Evolutionary conservation across 257 asterid genomes (phyloP), one percentile per base, ranked within the genome.

Genomic region (Anisodus tanguticus): DNA sequence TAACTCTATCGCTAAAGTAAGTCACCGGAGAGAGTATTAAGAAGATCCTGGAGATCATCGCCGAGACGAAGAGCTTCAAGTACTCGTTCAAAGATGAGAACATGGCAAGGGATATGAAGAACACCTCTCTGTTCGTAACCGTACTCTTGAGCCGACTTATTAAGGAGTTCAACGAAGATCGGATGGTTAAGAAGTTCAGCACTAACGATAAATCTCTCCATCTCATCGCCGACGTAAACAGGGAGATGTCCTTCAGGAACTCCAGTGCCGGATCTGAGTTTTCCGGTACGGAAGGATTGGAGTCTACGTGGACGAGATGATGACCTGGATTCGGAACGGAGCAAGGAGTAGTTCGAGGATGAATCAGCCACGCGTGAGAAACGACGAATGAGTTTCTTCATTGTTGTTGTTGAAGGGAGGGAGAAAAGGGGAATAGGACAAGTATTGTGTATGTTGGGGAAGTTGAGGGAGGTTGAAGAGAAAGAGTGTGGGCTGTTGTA

Each of bases 171-270:
- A 35, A 91, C 91, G 79, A 95, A 95, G 76, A 93, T 88, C 58
- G 98, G 98, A 87, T 95, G 98, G 41, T 95, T 92, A 85, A 95
- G 79, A 60, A 93, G 71, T 81, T 93, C 97, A 1, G 98, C 98
- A 84, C 94, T 92, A 16, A 95, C 98, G 2, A 95, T 89, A 81
- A 95, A 95, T 57, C 98, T 86, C 92, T 95, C 97, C 98, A 93
- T 92, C 84, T 95, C 98, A 69, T 95, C 98, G 3, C 98, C 98
- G n/a, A 95, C 98, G 91, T 89, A 95, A 4, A 95, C 97, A 57
- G 98, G 98, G 10, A 95, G 87, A 83, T 95, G 98, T 0, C 98
- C 98, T 83, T 95, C 90, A 53, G 98, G 98, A 37, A 95, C 98
- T 8, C 88, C 88, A 87, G 67, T 85, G 13, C 58, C 85, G 17